Evolutionary conservation across 2,329 filamentous ascomycete genomes (phyloP).

Genomic region (Diplodia seriata): DNA sequence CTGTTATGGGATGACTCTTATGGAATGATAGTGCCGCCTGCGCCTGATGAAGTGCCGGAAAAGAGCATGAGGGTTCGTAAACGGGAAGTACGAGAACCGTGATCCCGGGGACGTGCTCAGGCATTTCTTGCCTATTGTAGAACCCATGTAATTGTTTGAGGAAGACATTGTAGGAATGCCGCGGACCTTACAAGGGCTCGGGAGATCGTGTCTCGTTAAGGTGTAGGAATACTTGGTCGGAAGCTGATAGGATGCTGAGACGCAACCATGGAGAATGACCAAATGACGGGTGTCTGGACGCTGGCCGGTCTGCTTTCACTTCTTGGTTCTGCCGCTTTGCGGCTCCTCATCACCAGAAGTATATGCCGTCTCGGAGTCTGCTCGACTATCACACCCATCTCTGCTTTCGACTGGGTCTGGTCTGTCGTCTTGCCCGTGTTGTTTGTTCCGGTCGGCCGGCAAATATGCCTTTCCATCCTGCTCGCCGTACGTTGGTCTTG

Average conservation of each 20-base stretch:
- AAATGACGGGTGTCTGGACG: not conserved
- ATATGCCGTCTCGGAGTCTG: not conserved
- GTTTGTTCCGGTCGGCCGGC: not conserved
- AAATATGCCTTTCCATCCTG: not conserved
- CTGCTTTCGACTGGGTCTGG: not conserved
- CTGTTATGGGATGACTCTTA: slow-evolving; percentile 1
- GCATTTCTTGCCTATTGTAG: not conserved
- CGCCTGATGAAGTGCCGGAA: not conserved
- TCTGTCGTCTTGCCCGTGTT: not conserved
- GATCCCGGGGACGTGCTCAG: not conserved
- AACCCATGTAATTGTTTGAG: not conserved
- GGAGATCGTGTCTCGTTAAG: not conserved
- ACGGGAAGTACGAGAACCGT: not conserved
- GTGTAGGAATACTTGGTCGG: not conserved
- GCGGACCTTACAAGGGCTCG: not conserved
- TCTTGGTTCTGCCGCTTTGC: not conserved
- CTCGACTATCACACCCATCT: not conserved
- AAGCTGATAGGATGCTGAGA: not conserved
- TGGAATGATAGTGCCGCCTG: not conserved
- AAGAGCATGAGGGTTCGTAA: not conserved
- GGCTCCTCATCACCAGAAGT: not conserved
- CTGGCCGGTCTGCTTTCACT: not conserved
- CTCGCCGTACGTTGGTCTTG: slow-evolving; percentile 3
- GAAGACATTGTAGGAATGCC: not conserved
- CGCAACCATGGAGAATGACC: not conserved